Percentiles rank a stretch among this genome's conserved stretches.
Conservation (phyloP, 2,329 filamentous ascomycete genomes). For the Xylaria polymorpha region DNA sequence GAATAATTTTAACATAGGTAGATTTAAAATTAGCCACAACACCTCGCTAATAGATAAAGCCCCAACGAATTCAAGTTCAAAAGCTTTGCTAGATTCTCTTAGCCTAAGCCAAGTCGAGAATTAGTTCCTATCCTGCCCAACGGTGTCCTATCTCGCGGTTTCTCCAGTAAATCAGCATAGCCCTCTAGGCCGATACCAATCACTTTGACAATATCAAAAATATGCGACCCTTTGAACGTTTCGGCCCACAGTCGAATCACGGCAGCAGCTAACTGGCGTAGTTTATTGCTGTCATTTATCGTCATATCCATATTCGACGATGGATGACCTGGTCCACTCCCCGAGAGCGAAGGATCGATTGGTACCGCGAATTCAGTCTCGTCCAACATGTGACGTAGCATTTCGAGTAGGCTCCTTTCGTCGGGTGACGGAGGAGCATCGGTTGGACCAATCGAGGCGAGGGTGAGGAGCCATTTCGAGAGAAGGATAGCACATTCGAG, state of each 20-base stretch:
- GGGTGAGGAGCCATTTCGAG: conserved; percentile 70
- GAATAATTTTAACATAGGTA: neutral
- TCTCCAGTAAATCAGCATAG: conserved; percentile 68
- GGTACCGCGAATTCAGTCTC: conserved; percentile 72
- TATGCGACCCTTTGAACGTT: conserved; percentile 70
- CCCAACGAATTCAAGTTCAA: conserved; percentile 2
- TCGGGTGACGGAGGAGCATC: conserved; percentile 63
- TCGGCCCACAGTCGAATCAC: conserved; percentile 71
- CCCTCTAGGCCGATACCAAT: conserved; percentile 68
- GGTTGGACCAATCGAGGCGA: conserved; percentile 62
- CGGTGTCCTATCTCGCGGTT: conserved; percentile 62
- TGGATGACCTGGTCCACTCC: conserved; percentile 52
- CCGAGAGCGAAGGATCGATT: conserved; percentile 66
- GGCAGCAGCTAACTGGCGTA: conserved; percentile 67
- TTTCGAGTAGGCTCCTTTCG: conserved; percentile 66
- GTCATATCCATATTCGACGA: conserved; percentile 56
- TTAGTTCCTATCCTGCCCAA: conserved; percentile 52
- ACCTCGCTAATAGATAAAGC: conserved; percentile 36
- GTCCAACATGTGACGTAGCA: conserved; percentile 68
- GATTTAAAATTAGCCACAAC: conserved; percentile 32
- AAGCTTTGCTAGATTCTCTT: neutral
- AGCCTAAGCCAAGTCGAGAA: conserved; percentile 44
- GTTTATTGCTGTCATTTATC: conserved; percentile 61
- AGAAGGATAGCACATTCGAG: conserved; percentile 71
- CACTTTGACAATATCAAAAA: conserved; percentile 69